These are phyloP conservation scores for Solanum ahanhuiri DNA, from an alignment of 257 asterid species.

Conservation along the genomic window DNA sequence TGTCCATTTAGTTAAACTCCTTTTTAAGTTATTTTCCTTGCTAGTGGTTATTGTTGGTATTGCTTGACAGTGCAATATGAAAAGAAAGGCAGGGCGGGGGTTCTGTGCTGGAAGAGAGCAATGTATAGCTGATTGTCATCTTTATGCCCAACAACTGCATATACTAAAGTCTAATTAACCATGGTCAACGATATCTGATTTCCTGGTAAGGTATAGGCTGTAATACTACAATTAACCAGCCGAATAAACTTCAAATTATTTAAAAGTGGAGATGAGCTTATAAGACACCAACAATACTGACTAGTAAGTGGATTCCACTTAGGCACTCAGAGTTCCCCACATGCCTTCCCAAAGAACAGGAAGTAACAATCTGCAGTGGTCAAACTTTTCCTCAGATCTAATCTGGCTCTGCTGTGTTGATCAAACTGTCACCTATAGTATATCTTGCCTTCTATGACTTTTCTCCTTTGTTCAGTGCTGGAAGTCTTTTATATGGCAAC, in stretches of 20 bases:
- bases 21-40: not conserved
- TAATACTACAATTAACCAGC: not conserved
- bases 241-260: not conserved
- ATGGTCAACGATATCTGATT: not conserved
- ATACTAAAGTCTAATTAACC: not conserved
- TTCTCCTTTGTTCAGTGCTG: not conserved
- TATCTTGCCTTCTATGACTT: not conserved
- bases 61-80: not conserved
- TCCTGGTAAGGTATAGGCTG: not conserved
- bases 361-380: not conserved
- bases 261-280: not conserved
- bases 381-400: not conserved
- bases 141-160: not conserved
- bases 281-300: not conserved
- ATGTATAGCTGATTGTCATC: not conserved
- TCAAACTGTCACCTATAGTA: not conserved
- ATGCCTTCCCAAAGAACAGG: not conserved
- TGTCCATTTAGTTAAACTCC: not conserved
- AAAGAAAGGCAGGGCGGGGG: not conserved
- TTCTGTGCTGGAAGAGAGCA: not conserved
- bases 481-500: not conserved
- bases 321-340: not conserved
- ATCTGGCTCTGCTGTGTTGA: not conserved
- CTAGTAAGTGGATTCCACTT: not conserved
- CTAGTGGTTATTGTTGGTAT: not conserved